phyloP scores from a whole-genome alignment of 2,329 filamentous ascomycete genomes.

The Beauveria asiatica region DNA sequence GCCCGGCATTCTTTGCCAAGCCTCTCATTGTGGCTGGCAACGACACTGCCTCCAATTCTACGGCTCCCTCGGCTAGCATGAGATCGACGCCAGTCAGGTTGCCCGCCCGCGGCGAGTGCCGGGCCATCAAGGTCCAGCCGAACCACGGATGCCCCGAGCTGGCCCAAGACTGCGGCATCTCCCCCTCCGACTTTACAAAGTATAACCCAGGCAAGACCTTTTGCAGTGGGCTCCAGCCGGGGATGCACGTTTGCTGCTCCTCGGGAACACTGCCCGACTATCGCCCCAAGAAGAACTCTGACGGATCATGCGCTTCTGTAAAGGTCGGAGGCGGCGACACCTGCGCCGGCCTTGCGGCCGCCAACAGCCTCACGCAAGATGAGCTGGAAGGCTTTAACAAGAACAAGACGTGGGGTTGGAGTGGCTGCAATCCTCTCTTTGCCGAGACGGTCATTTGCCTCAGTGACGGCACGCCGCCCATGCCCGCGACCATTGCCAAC shows the following conservation, averaged over 20 bases:
- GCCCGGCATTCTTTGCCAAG: no score
- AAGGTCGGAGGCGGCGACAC: conserved; percentile 22
- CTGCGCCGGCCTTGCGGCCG: conserved; percentile 23
- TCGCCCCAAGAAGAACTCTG: conserved; percentile 23
- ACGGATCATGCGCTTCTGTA: conserved; percentile 29
- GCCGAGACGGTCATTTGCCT: conserved; percentile 16
- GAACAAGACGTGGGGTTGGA: conserved; percentile 20
- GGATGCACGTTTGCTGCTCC: conserved; percentile 30
- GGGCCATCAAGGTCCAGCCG: conserved; percentile 9
- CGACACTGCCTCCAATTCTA: no score
- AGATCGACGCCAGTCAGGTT: no score
- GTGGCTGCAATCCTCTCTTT: conserved; percentile 13
- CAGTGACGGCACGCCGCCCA: conserved; percentile 14
- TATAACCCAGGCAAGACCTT: conserved; percentile 20
- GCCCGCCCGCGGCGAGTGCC: not conserved
- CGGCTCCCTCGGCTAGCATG: no score
- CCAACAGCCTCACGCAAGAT: conserved; percentile 13
- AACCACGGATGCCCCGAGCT: conserved; percentile 15
- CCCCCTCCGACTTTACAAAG: conserved; percentile 27
- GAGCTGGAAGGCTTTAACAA: conserved; percentile 19
- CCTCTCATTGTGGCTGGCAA: no score
- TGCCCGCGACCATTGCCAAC: conserved; percentile 15
- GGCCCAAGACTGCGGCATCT: conserved; percentile 24
- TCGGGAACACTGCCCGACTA: conserved; percentile 25
- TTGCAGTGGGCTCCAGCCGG: conserved; percentile 24